A percentile compares a stretch with the other conserved stretches of the same genome.
These are phyloP conservation scores for Penicillium sp. DNA, from an alignment of 2,329 filamentous ascomycete species.

Conservation along the genomic window DNA sequence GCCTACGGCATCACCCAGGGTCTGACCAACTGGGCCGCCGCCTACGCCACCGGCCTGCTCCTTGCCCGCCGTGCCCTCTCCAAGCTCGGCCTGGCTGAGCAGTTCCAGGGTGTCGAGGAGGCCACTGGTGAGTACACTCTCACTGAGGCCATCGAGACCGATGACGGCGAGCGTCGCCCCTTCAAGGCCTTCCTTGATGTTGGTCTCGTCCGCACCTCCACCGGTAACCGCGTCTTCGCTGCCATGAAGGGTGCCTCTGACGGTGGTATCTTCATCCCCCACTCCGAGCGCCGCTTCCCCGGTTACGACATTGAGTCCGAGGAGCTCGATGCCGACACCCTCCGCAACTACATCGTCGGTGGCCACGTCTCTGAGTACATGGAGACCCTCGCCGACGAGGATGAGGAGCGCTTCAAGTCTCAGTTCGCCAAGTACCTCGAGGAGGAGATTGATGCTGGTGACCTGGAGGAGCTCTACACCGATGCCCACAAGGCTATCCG, in stretches of 20 bases:
- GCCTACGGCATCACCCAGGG: conserved; percentile 97
- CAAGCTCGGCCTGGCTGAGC: conserved; percentile 94
- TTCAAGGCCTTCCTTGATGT: conserved; percentile 99
- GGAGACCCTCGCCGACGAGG: conserved; percentile 98
- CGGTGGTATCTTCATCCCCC: conserved; percentile 92
- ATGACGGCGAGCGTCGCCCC: conserved; percentile 83
- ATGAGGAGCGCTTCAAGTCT: conserved; percentile 98
- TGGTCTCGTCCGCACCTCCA: conserved; percentile 94
- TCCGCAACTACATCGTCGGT: conserved; percentile 99
- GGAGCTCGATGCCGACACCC: conserved; percentile 94
- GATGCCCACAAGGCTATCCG: conserved; percentile 97
- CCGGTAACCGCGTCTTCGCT: conserved; percentile 97
- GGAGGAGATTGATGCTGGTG: conserved; percentile 92
- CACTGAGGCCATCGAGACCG: conserved; percentile 88
- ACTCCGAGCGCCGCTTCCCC: conserved; percentile 99
- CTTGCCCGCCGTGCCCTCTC: conserved; percentile 93
- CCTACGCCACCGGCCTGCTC: conserved; percentile 94
- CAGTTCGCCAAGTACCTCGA: conserved; percentile 99
- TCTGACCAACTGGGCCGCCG: conserved; percentile 99
- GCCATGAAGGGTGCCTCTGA: conserved; percentile 99
- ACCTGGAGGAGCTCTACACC: conserved; percentile 91
- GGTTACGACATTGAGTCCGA: conserved; percentile 96
- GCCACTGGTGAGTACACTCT: conserved; percentile 92
- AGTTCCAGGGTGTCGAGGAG: conserved; percentile 95
- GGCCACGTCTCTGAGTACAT: conserved; percentile 99